Base-by-base conservation (phyloP, 345 rosid species). In the Aegle marmelos region DNA sequence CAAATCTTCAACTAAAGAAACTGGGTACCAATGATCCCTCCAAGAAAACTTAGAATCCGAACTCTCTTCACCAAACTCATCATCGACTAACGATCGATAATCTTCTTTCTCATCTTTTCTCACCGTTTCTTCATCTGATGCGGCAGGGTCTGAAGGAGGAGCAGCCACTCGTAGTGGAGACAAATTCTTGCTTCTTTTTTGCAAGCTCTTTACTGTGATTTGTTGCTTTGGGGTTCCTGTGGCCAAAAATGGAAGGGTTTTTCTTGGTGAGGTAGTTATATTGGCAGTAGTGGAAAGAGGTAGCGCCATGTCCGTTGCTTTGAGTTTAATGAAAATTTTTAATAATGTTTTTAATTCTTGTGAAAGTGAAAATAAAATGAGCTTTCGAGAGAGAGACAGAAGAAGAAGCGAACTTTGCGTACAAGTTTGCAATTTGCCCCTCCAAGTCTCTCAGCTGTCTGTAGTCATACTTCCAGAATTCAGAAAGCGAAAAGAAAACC, bases 1-100 rank as follows among this genome's bases (percentile, higher is more conserved):
- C 90, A 94, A 86, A 81, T 96, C 98, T 79, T 92, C 97, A 24
- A 92, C 75, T 68, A 94, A 84, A 54, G 99, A 96, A 85, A 94
- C 95, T 4, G 97, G 97, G 81, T 96, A 94, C 99, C 99, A 96
- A 68, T 96, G 97, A 81, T 96, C 98, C 85, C 93, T 90, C 99
- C 98, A 96, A 24, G 90, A 81, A 71, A 96, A 94, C 82, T 89
- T 93, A 34, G 87, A 83, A 37, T 76, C 90, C 75, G 78, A 79
- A 62, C 89, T 85, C 84, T 90, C 92, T 69, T 88, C 85, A 70
- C 87, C 86, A 68, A 58, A 60, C 5, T 88, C 97, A 37, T 88
- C 91, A 76, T 83, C 89, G 17, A 82, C 89, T 21, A 83, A 72
- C 5, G 61, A 70, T 50, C n/a, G 45, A 58, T 70, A 63, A 16